phyloP scores from a whole-genome alignment of 106 monocot species.

The Dendrobium huoshanense region DNA sequence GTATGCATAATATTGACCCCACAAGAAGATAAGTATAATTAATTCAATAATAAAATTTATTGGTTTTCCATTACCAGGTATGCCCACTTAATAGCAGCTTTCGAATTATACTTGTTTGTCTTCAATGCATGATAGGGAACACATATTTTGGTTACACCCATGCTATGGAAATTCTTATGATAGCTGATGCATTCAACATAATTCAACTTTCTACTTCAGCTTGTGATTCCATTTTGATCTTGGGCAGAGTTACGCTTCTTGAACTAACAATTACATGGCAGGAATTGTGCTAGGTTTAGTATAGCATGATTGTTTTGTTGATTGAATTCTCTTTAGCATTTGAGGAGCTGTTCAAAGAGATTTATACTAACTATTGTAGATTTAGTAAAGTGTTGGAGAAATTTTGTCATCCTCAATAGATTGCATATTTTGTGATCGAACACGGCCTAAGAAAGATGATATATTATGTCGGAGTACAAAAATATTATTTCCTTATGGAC shows the following conservation, averaged over 20 bases:
- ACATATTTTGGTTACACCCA: too few species aligned
- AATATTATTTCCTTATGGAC: too few species aligned
- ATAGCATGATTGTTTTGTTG: not conserved
- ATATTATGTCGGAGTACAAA: too few species aligned
- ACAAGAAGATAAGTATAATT: too few species aligned
- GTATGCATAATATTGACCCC: too few species aligned
- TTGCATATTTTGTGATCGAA: too few species aligned
- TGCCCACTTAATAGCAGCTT: not conserved
- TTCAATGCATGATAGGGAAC: too few species aligned
- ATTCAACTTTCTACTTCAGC: not conserved
- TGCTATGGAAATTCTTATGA: not conserved
- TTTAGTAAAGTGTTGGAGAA: too few species aligned
- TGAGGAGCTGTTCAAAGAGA: not conserved
- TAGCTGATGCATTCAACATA: not conserved
- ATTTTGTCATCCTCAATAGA: too few species aligned
- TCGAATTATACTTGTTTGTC: too few species aligned
- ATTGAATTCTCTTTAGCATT: not conserved
- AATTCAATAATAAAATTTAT: not conserved
- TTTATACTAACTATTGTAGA: not conserved
- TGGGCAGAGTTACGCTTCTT: not conserved
- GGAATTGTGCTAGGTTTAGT: not conserved
- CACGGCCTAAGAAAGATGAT: too few species aligned
- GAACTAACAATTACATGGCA: not conserved
- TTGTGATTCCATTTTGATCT: not conserved
- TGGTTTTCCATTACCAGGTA: not conserved